Conservation (phyloP, 306 rosid genomes). For the Vigna reflexopilosa region DNA sequence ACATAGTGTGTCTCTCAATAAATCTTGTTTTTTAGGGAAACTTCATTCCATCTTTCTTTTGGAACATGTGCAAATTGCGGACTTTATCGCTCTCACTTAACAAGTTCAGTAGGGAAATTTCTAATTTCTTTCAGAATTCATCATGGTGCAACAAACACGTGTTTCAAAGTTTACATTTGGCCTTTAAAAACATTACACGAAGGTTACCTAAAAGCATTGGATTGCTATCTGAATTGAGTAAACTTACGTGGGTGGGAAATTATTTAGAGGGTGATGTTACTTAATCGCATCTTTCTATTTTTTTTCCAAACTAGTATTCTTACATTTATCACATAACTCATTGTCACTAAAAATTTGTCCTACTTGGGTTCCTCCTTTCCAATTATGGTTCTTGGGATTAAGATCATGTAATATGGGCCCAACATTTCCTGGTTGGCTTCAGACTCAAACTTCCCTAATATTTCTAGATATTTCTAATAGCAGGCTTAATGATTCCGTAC, state of each 20-base stretch:
- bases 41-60: neutral
- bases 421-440: conserved; percentile 25
- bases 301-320: rapidly evolving
- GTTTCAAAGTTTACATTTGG: neutral
- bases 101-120: conserved; percentile 27
- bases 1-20: too few relatives aligned
- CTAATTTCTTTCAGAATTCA: neutral
- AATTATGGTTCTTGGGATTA: rapidly evolving
- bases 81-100: rapidly evolving
- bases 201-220: neutral
- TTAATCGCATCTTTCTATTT: neutral
- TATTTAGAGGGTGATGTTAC: conserved; percentile 26
- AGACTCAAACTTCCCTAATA: rapidly evolving
- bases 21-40: too few relatives aligned
- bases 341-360: neutral
- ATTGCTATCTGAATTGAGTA: neutral
- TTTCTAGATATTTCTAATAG: neutral
- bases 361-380: conserved; percentile 37
- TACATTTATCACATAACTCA: neutral
- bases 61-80: conserved; percentile 27
- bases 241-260: rapidly evolving
- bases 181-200: neutral
- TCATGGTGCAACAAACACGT: conserved; percentile 11
- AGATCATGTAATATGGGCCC: conserved; percentile 19
- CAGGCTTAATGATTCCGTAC: neutral